phyloP scores from a whole-genome alignment of 1,284 basidiomycete species.

The Apiotrichum laibachii region DNA sequence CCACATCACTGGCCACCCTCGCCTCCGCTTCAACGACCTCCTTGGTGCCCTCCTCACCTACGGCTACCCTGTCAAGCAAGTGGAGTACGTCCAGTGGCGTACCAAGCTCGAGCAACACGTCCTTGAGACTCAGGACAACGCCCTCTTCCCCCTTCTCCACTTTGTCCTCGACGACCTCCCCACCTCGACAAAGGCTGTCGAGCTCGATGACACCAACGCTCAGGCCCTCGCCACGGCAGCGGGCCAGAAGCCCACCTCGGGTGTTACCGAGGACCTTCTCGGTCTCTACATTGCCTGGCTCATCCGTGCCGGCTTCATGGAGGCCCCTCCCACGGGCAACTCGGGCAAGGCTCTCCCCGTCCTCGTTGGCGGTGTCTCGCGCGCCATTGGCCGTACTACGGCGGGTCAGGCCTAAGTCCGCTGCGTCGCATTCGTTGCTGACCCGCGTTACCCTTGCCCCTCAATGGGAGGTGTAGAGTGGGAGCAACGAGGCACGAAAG shows the following conservation, averaged over 20 bases:
- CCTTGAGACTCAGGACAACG: constrained; percentile 89
- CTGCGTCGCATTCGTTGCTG: not conserved
- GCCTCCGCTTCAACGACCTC: constrained; percentile 86
- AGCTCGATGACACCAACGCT: constrained; percentile 85
- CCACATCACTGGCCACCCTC: constrained; percentile 83
- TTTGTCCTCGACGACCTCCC: constrained; percentile 97
- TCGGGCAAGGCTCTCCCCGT: constrained; percentile 43
- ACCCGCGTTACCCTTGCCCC: not conserved
- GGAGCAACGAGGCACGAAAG: not conserved
- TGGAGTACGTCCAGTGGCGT: constrained; percentile 91
- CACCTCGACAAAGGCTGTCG: constrained; percentile 90
- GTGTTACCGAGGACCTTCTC: constrained; percentile 74
- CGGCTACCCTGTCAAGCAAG: constrained; percentile 74
- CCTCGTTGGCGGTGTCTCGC: constrained; percentile 45
- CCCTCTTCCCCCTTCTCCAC: constrained; percentile 93
- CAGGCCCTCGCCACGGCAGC: constrained; percentile 61
- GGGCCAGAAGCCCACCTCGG: constrained; percentile 57
- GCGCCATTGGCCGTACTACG: constrained; percentile 51
- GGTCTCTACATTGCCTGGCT: constrained; percentile 95
- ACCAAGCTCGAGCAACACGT: constrained; percentile 91
- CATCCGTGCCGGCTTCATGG: constrained; percentile 79
- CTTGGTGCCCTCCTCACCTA: constrained; percentile 72
- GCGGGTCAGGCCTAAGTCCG: constrained; percentile 27
- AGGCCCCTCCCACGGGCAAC: constrained; percentile 55
- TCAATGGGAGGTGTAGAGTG: not conserved